These are phyloP conservation scores for Kluyveromyces nonfermentans DNA, from an alignment of 805 yeast species.

Conservation along the genomic window DNA sequence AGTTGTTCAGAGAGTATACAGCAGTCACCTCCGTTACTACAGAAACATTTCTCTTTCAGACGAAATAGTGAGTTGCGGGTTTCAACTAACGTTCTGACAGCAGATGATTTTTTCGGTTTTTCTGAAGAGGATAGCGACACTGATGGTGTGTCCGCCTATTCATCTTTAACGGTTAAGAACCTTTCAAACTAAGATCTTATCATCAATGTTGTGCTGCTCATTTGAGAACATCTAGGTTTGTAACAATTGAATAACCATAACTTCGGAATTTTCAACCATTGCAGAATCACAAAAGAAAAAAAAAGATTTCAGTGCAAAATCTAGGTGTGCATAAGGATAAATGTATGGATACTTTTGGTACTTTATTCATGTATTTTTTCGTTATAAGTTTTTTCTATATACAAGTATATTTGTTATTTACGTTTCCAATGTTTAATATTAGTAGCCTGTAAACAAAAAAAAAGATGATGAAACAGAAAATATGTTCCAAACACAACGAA, in stretches of 20 bases:
- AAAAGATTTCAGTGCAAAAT: too few relatives aligned
- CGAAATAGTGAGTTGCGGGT: slow-evolving; percentile 1
- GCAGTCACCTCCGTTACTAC: background rate
- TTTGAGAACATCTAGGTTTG: background rate
- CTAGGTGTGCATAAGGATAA: too few relatives aligned
- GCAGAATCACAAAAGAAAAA: too few relatives aligned
- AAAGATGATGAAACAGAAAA: too few relatives aligned
- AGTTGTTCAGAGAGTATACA: background rate
- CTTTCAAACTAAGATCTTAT: background rate
- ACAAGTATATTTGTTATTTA: background rate
- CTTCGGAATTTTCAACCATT: too few relatives aligned
- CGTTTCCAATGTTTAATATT: background rate
- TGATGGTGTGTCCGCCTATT: background rate
- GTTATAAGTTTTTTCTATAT: too few relatives aligned
- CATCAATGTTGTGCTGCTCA: background rate
- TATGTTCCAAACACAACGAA: too few relatives aligned
- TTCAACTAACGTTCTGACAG: slow-evolving; percentile 1
- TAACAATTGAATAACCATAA: background rate
- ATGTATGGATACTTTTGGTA: too few relatives aligned
- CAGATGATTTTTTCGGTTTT: slow-evolving; percentile 2
- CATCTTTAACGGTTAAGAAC: background rate
- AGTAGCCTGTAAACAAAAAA: too few relatives aligned
- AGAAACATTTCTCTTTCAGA: background rate
- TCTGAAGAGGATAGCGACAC: slow-evolving; percentile 4
- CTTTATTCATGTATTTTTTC: background rate